Evolutionary conservation across 257 asterid genomes (phyloP), one percentile per base, ranked within the genome.

Genomic region (Solanum appendiculatum): DNA sequence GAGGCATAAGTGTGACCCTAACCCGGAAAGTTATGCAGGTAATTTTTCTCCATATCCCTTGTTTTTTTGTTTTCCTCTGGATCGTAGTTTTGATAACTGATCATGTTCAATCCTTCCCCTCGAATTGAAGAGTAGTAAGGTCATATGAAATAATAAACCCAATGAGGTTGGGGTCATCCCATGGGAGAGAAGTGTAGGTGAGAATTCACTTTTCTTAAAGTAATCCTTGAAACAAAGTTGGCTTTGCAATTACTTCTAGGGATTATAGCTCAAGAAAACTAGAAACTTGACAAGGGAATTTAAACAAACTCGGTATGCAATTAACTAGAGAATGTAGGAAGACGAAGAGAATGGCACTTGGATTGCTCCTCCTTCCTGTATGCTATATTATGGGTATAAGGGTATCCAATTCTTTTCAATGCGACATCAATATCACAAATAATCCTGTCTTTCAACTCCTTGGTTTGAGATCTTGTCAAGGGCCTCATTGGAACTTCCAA

Each of bases 11-110:
- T 89, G 95, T 95, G 87, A 97, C 99, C 85, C 87, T 91, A 86
- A 97, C 98, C 88, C 98, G 99, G 87, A 97, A 97, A 93, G 91
- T 95, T 87, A 97, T 97, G 99, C 99, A 97, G 98, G 99, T 95
- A 18, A 11, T 77, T 25, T 86, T 77, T 69, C 34, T n/a, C 70
- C 21, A 9, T 40, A 21, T 73, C 33, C 42, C 12, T 48, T 39
- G 84, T 82, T 18, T 16, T 25, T 70, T 54, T 27, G 39, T 80
- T 80, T 54, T 48, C 40, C 40, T 46, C 16, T 80, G 66, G 66
- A 27, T 80, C 18, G 6, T 10, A 9, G 27, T 46, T 80, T 78
- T 42, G 63, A 78, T 8, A 25, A 42, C 60, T 73, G 20, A 72
- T 36, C 80, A 72, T 72, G 82, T 73, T 25, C 29, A 73, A 73